Conservation (phyloP, 1,284 basidiomycete genomes). For the Heterobasidion annosum region DNA sequence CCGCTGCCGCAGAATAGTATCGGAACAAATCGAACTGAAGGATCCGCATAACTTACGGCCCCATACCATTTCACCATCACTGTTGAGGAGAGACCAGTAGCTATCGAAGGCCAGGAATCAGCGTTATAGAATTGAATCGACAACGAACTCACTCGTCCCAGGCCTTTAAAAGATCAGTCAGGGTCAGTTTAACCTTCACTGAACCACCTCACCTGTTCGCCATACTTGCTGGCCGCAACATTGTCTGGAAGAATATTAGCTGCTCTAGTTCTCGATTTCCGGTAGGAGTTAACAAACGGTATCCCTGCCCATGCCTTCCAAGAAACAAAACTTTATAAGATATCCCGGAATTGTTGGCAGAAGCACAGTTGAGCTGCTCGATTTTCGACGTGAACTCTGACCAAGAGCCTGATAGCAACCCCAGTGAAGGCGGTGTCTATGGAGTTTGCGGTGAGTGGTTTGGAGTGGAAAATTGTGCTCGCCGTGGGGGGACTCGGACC, state of each 20-base stretch:
- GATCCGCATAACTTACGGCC: slow-evolving; percentile 46
- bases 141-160: slow-evolving; percentile 45
- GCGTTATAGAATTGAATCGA: not conserved
- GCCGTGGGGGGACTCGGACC: not conserved
- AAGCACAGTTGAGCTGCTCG: slow-evolving; percentile 32
- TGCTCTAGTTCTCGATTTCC: not conserved
- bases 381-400: slow-evolving; percentile 32
- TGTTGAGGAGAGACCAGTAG: slow-evolving; percentile 62
- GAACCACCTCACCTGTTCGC: slow-evolving; percentile 32
- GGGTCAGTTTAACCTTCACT: not conserved
- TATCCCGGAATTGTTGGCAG: slow-evolving; percentile 22
- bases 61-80: slow-evolving; percentile 70
- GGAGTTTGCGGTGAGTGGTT: not conserved
- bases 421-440: slow-evolving; percentile 54
- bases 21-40: not conserved
- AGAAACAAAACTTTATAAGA: slow-evolving; percentile 59
- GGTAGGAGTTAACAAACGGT: slow-evolving; percentile 32
- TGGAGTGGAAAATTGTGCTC: not conserved
- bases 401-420: slow-evolving; percentile 51
- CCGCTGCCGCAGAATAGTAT: slow-evolving; percentile 34
- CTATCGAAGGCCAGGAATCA: slow-evolving; percentile 19
- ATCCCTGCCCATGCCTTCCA: slow-evolving; percentile 68
- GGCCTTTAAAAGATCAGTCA: slow-evolving; percentile 16
- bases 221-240: slow-evolving; percentile 65
- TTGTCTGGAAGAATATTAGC: slow-evolving; percentile 44